Base-by-base conservation (phyloP, 2,329 filamentous ascomycete species). In the Setomelanomma holmii region DNA sequence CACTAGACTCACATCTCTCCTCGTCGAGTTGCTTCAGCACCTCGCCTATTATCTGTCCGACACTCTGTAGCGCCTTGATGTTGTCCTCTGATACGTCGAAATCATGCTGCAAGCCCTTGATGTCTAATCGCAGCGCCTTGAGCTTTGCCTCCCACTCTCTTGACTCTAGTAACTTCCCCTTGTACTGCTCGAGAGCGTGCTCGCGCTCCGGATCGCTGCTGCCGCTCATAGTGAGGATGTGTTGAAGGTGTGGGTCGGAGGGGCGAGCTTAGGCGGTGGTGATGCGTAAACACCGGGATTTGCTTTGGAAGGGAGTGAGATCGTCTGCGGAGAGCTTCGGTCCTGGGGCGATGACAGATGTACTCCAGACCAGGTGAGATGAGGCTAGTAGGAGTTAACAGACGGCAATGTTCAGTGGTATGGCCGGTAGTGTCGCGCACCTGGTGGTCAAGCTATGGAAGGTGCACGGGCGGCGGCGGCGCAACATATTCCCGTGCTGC, bases 91-190 rank as follows among this genome's bases (percentile, higher is more conserved):
- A 98, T 64, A 93, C 87, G 76, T 99, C 93, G 72, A 93, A 99
- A 69, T 98, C 93, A 73, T 90, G 92, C 75, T 96, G 91, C 49
- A 98, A 79, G 54, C 89, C 91, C 81, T 98, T 99, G 77, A 99
- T 97, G 66, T 97, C 95, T 78, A 96, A 82, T 58, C 95, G 90
- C 68, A 99, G 81, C 46, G 89, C 86, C 82, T 98, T 99, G 56
- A 99, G 86, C 84, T 98, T 99, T 45, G 93, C 89, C 78, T 99
- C 96, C 92, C 92, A 98, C 84, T 99, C 95, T 78, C 96, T 87
- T 67, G 96, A 96, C 78, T 99, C 93, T 71, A 97, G 84, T 68
- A 82, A 74, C 73, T 81, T 82, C 43, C 66, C 70, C 74, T 82
- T 82, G 77, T 81, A 82, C 62, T 79, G 77, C 27, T 81, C 77